These are phyloP conservation scores for Trichoderma endophyticum DNA, from an alignment of 2,329 filamentous ascomycete species.

Conservation along the genomic window DNA sequence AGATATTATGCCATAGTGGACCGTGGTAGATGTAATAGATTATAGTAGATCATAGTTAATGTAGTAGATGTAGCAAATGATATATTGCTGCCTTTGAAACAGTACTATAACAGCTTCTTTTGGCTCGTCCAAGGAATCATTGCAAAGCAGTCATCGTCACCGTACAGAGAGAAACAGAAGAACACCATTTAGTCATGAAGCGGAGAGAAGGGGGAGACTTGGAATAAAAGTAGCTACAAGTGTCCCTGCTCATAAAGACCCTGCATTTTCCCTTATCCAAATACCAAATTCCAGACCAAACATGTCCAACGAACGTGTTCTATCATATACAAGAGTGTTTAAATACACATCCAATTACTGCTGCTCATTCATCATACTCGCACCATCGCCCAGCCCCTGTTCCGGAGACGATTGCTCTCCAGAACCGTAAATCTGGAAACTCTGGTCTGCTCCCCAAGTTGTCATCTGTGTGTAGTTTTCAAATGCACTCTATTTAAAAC, in stretches of 20 bases:
- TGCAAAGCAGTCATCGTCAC: not conserved
- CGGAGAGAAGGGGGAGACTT: not conserved
- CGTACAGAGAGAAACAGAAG: not conserved
- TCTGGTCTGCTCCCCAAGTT: conserved; percentile 51
- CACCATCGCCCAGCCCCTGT: conserved; percentile 27
- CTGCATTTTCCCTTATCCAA: conserved; percentile 1
- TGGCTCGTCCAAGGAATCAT: not conserved
- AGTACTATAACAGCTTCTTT: not conserved
- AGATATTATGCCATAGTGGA: too few species aligned
- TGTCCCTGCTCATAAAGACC: not conserved
- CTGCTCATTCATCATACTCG: conserved; percentile 24
- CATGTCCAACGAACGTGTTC: conserved; percentile 4
- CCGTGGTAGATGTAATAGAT: too few species aligned
- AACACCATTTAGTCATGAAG: not conserved
- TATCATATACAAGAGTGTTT: conserved; percentile 13
- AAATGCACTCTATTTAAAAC: conserved; percentile 46
- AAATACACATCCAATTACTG: conserved; percentile 3
- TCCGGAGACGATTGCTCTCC: conserved; percentile 29
- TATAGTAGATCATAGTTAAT: not conserved
- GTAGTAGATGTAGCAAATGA: not conserved
- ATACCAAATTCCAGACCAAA: not conserved
- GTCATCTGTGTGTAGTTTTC: conserved; percentile 55
- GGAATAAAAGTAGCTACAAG: not conserved
- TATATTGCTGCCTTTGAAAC: not conserved
- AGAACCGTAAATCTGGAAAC: conserved; percentile 49